A percentile compares a stretch with the other conserved stretches of the same genome.
These are phyloP conservation scores for Mortierella sp. DNA, from an alignment of 371 early-diverging fungal genomes.

Conservation along the genomic window DNA sequence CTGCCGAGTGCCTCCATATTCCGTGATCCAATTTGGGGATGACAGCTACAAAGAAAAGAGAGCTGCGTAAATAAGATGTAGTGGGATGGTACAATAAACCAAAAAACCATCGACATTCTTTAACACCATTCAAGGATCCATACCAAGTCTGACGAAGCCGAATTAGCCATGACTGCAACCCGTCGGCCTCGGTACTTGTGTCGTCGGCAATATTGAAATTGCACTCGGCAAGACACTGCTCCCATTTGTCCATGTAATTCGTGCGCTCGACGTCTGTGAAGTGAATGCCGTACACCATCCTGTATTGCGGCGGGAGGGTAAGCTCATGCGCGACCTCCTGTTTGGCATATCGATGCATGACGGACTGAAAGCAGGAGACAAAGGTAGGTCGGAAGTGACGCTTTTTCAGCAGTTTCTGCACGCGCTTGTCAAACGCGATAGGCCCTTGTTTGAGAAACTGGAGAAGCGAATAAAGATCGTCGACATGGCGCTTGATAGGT, in stretches of 20 bases:
- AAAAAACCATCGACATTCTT: background rate
- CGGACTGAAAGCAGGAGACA: conserved; percentile 52
- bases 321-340: conserved; percentile 64
- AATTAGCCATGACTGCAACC: conserved; percentile 34
- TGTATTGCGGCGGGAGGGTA: conserved; percentile 68
- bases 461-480: conserved; percentile 68
- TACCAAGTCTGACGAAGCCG: conserved; percentile 53
- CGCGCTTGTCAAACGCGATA: conserved; percentile 34
- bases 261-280: conserved; percentile 72
- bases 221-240: conserved; percentile 57
- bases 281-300: conserved; percentile 62
- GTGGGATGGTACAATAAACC: too few species aligned
- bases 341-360: conserved; percentile 75
- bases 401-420: conserved; percentile 28
- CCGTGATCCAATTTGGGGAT: conserved; percentile 66
- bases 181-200: conserved; percentile 26
- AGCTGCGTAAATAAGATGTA: background rate
- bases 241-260: conserved; percentile 73
- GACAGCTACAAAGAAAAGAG: conserved; percentile 57
- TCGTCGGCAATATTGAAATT: conserved; percentile 16
- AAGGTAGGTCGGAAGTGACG: conserved; percentile 45
- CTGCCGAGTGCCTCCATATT: conserved; percentile 61
- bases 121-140: background rate
- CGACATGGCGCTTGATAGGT: conserved; percentile 64
- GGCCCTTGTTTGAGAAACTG: conserved; percentile 62